A percentile compares a stretch with the other conserved stretches of the same genome.
phyloP scores from a whole-genome alignment of 1,139 yeast genomes.

The Candida sojae region DNA sequence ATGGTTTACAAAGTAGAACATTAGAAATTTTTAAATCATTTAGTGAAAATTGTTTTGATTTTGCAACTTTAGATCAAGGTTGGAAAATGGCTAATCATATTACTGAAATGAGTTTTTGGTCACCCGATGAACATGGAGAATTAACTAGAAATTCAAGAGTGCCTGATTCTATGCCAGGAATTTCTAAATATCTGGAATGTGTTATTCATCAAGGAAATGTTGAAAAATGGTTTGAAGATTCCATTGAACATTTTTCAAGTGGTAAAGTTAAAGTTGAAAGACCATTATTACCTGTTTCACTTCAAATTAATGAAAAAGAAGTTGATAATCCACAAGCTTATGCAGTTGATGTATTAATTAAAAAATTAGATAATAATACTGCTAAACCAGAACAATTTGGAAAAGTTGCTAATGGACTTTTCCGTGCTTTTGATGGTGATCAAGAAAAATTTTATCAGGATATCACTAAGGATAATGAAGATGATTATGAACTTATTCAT shows the following conservation, averaged over 20 bases:
- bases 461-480: slow-evolving; percentile 5
- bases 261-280: slow-evolving; percentile 25
- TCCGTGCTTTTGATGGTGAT: slow-evolving; percentile 32
- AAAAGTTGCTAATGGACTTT: slow-evolving; percentile 26
- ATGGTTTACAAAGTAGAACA: slow-evolving; percentile 30
- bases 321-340: slow-evolving; percentile 22
- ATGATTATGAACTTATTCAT: slow-evolving; percentile 18
- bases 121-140: slow-evolving; percentile 20
- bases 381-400: slow-evolving; percentile 27
- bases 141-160: slow-evolving; percentile 23
- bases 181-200: slow-evolving; percentile 29
- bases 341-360: slow-evolving; percentile 26
- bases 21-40: slow-evolving; percentile 29
- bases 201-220: slow-evolving; percentile 35
- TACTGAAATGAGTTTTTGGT: slow-evolving; percentile 27
- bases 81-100: slow-evolving; percentile 29
- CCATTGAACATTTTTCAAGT: slow-evolving; percentile 25
- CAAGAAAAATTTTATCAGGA: slow-evolving; percentile 17
- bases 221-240: slow-evolving; percentile 27
- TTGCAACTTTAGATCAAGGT: slow-evolving; percentile 26
- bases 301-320: slow-evolving; percentile 22
- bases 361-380: slow-evolving; percentile 12
- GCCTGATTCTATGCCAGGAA: slow-evolving; percentile 29
- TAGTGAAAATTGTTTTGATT: slow-evolving; percentile 22
- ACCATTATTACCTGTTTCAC: slow-evolving; percentile 23